phyloP scores from a whole-genome alignment of 805 yeast genomes.

The Candida berthetii region DNA sequence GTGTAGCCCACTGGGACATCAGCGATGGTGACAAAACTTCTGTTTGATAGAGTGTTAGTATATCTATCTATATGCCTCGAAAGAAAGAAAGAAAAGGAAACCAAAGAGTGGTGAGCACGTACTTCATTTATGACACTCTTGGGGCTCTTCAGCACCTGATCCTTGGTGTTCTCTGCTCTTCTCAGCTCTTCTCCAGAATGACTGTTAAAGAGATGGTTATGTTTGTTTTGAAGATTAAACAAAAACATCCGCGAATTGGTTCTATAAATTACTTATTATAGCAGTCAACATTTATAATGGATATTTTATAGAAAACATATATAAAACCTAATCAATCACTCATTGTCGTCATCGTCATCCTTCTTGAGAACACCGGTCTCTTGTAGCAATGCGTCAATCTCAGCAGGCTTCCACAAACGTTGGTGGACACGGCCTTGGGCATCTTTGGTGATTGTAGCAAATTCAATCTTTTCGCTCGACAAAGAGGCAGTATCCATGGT shows the following conservation, averaged over 20 bases:
- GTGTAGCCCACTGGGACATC: conserved; percentile 77
- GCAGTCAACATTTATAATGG: not conserved
- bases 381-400: conserved; percentile 68
- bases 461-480: conserved; percentile 87
- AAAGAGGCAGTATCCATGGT: conserved; percentile 87
- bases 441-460: conserved; percentile 66
- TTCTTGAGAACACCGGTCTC: conserved; percentile 62
- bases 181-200: no score
- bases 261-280: no score
- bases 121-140: no score
- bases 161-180: no score
- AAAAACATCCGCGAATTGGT: no score
- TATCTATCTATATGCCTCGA: no score
- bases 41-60: conserved; percentile 1
- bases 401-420: conserved; percentile 74
- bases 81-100: no score
- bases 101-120: no score
- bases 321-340: not conserved
- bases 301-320: not conserved
- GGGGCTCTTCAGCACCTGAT: no score
- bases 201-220: no score
- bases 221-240: no score
- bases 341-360: conserved; percentile 34
- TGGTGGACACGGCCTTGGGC: conserved; percentile 49
- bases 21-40: conserved; percentile 35